These are phyloP conservation scores for Cytospora mali DNA, from an alignment of 2,329 filamentous ascomycete genomes.

Conservation along the genomic window DNA sequence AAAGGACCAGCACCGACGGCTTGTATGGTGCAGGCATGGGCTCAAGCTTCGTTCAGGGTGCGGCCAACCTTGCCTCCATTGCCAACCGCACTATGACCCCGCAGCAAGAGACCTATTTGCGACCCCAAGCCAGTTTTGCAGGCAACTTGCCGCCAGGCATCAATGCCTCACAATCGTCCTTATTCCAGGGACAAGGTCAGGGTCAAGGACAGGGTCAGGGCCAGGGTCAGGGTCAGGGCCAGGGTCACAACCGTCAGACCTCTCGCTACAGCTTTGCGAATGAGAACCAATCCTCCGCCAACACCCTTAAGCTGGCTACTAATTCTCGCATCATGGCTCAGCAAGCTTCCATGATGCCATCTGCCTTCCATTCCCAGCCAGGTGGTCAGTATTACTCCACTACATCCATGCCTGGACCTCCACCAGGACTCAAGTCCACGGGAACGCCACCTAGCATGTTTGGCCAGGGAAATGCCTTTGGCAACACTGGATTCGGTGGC, in stretches of 20 bases:
- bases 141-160: slow-evolving; percentile 64
- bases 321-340: slow-evolving; percentile 76
- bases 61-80: slow-evolving; percentile 59
- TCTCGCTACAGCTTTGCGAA: slow-evolving; percentile 89
- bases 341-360: slow-evolving; percentile 85
- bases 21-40: slow-evolving; percentile 57
- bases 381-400: slow-evolving; percentile 72
- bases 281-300: slow-evolving; percentile 65
- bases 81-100: slow-evolving; percentile 76
- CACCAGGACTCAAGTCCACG: slow-evolving; percentile 92
- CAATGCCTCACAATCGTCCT: slow-evolving; percentile 51
- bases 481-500: slow-evolving; percentile 68
- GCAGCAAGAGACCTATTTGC: slow-evolving; percentile 74
- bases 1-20: slow-evolving; percentile 59
- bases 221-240: slow-evolving; percentile 48
- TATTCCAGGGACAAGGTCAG: slow-evolving; percentile 48
- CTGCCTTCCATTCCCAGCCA: slow-evolving; percentile 60
- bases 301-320: slow-evolving; percentile 73
- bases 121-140: slow-evolving; percentile 59
- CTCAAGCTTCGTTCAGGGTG: slow-evolving; percentile 51
- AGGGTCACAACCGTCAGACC: slow-evolving; percentile 77
- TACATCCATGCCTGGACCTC: slow-evolving; percentile 85
- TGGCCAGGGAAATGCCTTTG: slow-evolving; percentile 84
- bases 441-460: slow-evolving; percentile 96
- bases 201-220: slow-evolving; percentile 41